Conservation (phyloP, 805 yeast species). For the Candida coleopterorum region DNA sequence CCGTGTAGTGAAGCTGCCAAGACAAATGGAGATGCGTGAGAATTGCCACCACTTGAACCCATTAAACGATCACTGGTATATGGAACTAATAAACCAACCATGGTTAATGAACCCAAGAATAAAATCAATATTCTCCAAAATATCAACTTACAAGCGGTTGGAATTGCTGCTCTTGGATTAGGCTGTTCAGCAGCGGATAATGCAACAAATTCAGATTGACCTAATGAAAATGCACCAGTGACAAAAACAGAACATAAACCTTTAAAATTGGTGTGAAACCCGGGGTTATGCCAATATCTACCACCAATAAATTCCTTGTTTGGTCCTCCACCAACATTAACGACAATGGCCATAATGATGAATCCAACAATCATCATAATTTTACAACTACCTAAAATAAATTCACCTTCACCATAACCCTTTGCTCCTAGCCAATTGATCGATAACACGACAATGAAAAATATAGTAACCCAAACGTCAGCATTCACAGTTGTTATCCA, state of each 20-base stretch:
- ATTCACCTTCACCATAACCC: slow-evolving; percentile 45
- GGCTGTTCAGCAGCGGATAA: slow-evolving; percentile 35
- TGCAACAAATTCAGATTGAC: slow-evolving; percentile 38
- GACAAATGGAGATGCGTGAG: slow-evolving; percentile 40
- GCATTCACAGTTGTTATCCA: slow-evolving; percentile 49
- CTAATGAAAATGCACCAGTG: slow-evolving; percentile 38
- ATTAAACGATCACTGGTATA: slow-evolving; percentile 26
- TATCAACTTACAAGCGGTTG: slow-evolving; percentile 37
- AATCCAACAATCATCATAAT: slow-evolving; percentile 35
- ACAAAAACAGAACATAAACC: slow-evolving; percentile 37
- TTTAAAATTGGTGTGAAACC: slow-evolving; percentile 31
- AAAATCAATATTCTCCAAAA: slow-evolving; percentile 34
- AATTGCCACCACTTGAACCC: slow-evolving; percentile 28
- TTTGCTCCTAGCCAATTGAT: slow-evolving; percentile 44
- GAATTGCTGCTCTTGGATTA: slow-evolving; percentile 36
- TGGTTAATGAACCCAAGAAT: slow-evolving; percentile 35
- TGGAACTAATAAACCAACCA: slow-evolving; percentile 40
- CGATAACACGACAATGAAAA: slow-evolving; percentile 40
- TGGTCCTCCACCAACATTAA: slow-evolving; percentile 35
- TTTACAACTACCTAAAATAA: slow-evolving; percentile 33
- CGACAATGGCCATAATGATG: slow-evolving; percentile 36
- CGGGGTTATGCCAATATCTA: slow-evolving; percentile 38
- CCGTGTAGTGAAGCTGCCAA: slow-evolving; percentile 39
- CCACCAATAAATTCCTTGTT: slow-evolving; percentile 36
- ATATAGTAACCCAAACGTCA: slow-evolving; percentile 53